Percentiles rank a stretch among this genome's conserved stretches.
phyloP scores from a whole-genome alignment of 1,139 yeast species.

The Diutina rugosa region DNA sequence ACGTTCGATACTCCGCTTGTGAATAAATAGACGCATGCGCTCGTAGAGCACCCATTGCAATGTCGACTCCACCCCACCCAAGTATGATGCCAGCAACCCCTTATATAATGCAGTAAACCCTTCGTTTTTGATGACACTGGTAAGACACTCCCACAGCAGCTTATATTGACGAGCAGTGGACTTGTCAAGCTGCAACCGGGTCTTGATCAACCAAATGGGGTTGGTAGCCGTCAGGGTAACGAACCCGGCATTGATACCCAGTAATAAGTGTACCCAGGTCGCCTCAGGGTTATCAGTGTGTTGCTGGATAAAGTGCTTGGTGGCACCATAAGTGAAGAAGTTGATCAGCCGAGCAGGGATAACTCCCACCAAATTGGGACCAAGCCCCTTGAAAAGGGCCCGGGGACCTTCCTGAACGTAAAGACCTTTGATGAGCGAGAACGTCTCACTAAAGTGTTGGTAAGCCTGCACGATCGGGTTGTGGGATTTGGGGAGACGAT shows the following conservation, averaged over 20 bases:
- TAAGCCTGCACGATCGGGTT: conserved; percentile 32
- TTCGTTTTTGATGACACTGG: conserved; percentile 57
- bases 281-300: conserved; percentile 67
- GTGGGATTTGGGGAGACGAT: conserved; percentile 26
- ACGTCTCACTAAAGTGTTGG: conserved; percentile 76
- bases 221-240: conserved; percentile 97
- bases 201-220: conserved; percentile 97
- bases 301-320: conserved; percentile 59
- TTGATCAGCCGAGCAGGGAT: conserved; percentile 96
- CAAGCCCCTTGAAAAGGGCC: conserved; percentile 86
- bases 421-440: conserved; percentile 54
- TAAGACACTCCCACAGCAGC: conserved; percentile 78
- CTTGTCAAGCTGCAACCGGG: conserved; percentile 84
- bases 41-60: conserved; percentile 96
- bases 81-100: conserved; percentile 86
- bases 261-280: conserved; percentile 72
- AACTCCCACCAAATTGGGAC: conserved; percentile 96
- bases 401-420: conserved; percentile 68
- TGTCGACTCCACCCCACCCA: conserved; percentile 90
- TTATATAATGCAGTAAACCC: conserved; percentile 72
- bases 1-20: conserved; percentile 37
- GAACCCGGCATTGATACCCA: conserved; percentile 92
- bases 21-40: conserved; percentile 72
- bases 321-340: conserved; percentile 89
- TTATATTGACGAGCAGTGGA: conserved; percentile 51